Conservation (phyloP, 495 filamentous ascomycete species). For the Penicillium goetzii region DNA sequence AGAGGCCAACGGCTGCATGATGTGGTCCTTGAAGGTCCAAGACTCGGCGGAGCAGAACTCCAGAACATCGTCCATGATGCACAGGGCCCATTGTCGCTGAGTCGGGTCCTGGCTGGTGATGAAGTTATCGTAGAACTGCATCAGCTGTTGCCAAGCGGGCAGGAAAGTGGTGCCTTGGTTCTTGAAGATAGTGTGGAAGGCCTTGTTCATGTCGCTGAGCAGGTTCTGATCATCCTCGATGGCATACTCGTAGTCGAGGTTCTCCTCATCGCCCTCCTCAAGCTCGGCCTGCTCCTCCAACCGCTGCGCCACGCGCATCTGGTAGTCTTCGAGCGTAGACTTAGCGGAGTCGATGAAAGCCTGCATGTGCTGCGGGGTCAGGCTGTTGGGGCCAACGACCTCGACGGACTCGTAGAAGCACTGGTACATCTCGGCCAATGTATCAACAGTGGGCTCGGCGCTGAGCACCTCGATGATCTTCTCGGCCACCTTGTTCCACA, state of each 20-base stretch:
- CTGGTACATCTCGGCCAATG: conserved; percentile 98
- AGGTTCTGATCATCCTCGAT: conserved; percentile 97
- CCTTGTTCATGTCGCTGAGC: conserved; percentile 99
- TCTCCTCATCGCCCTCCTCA: conserved; percentile 84
- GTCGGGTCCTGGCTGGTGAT: conserved; percentile 83
- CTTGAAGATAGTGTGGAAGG: conserved; percentile 98
- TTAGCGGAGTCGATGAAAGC: conserved; percentile 83
- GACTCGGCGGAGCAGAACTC: conserved; percentile 91
- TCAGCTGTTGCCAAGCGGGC: conserved; percentile 80
- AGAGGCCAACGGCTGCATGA: conserved; percentile 79
- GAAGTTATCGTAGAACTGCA: conserved; percentile 82
- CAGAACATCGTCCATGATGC: conserved; percentile 97
- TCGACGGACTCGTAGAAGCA: conserved; percentile 99
- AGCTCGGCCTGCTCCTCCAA: conserved; percentile 75
- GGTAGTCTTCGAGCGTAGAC: conserved; percentile 88
- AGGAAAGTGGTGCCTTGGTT: conserved; percentile 86
- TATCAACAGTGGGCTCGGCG: conserved; percentile 93
- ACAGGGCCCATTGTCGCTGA: conserved; percentile 96
- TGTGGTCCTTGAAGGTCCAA: conserved; percentile 79
- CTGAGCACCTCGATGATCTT: conserved; percentile 94
- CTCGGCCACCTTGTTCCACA: conserved; percentile 86
- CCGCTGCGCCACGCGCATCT: conserved; percentile 76
- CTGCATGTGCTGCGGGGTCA: conserved; percentile 76
- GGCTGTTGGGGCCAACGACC: conserved; percentile 81
- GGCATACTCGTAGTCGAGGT: conserved; percentile 68